Conservation (phyloP, 345 rosid genomes). For the Brassica juncea region DNA sequence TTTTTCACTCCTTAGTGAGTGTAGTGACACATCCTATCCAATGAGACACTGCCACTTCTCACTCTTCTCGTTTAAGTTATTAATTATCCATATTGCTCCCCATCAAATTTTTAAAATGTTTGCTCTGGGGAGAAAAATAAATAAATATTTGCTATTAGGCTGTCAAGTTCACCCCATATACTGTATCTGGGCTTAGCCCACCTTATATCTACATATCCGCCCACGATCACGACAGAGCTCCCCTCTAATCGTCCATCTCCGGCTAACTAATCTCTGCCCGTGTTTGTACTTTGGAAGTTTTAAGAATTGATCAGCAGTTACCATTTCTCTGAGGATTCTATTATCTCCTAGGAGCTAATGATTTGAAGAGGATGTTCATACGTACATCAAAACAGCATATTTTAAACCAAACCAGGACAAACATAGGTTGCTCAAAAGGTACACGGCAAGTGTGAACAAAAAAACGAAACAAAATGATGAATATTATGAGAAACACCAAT, state of each 20-base stretch:
- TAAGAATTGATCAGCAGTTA: not conserved
- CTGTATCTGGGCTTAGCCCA: constrained; percentile 33
- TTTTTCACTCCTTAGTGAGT: not conserved
- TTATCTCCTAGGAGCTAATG: not conserved
- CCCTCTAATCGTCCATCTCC: constrained; percentile 20
- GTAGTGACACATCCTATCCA: constrained; percentile 38
- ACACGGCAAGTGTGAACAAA: not conserved
- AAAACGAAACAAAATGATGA: not conserved
- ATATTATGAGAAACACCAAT: constrained; percentile 2
- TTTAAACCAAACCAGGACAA: not conserved
- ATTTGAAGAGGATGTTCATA: constrained; percentile 33
- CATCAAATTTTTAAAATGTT: not conserved
- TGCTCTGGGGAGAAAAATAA: not conserved
- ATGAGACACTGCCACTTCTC: constrained; percentile 27
- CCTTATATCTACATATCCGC: not conserved
- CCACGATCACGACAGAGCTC: constrained; percentile 39
- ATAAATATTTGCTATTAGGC: not conserved
- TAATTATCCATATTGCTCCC: not conserved
- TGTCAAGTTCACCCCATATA: not conserved
- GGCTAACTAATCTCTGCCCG: constrained; percentile 9
- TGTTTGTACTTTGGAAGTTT: not conserved
- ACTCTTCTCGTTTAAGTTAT: not conserved
- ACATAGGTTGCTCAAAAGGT: not conserved
- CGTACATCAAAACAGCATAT: not conserved
- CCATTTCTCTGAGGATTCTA: not conserved